These are phyloP conservation scores for Kuraishia capsulata DNA, from an alignment of 805 yeast species.

Conservation along the genomic window DNA sequence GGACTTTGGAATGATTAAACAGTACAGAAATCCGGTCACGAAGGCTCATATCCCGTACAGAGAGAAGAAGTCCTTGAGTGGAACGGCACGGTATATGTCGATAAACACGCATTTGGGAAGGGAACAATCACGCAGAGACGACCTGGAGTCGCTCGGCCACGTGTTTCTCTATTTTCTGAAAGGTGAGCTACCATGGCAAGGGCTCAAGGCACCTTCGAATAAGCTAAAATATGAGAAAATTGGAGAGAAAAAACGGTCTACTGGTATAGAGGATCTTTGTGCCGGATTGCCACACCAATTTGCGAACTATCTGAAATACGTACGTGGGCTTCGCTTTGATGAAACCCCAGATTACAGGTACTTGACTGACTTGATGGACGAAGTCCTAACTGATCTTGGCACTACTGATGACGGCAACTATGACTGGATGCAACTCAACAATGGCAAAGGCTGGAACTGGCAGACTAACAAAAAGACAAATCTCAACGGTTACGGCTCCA, in stretches of 20 bases:
- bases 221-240: conserved; percentile 77
- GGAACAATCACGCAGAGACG: conserved; percentile 79
- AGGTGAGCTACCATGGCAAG: conserved; percentile 86
- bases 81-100: conserved; percentile 84
- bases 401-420: conserved; percentile 58
- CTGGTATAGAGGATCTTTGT: conserved; percentile 54
- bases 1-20: conserved; percentile 85
- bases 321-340: conserved; percentile 62
- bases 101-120: conserved; percentile 82
- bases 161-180: conserved; percentile 71
- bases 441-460: conserved; percentile 79
- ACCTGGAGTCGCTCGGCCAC: conserved; percentile 73
- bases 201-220: conserved; percentile 81
- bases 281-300: conserved; percentile 63
- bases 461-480: conserved; percentile 68
- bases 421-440: conserved; percentile 76
- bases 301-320: conserved; percentile 64
- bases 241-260: conserved; percentile 70
- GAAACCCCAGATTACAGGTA: conserved; percentile 75
- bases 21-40: conserved; percentile 71
- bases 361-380: conserved; percentile 50
- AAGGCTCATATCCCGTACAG: conserved; percentile 78
- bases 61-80: conserved; percentile 71
- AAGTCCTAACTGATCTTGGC: conserved; percentile 47
- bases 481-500: conserved; percentile 67